Base-by-base conservation (phyloP, 768 basidiomycete species). In the Boletus vermiculosoides region DNA sequence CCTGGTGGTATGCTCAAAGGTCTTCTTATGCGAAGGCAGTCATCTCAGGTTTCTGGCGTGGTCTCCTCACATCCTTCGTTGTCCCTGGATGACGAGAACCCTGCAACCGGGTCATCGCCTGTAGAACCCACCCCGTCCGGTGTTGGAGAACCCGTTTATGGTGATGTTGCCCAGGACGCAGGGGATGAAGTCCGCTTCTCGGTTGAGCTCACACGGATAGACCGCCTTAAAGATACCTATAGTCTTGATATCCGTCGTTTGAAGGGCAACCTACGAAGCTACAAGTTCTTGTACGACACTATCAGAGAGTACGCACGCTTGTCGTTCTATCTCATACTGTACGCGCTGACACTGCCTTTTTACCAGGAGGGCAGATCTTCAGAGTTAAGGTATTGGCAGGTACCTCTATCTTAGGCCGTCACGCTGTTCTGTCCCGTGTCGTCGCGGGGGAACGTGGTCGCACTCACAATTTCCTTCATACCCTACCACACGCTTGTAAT, bases 161-260 rank as follows among this genome's bases (percentile, higher is more conserved):
- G 95, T 15, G 91, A 91, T 55, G 63, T 76, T n/a, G 69, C 79
- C 5, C 83, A 90, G 63, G 97, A 98, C 67, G 83, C 84, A 20
- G 94, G 94, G 31, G 96, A 96, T 64, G 97, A 98, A 84, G 93
- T 99, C 63, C 85, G 92, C 63, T 98, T 98, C 78, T 92, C 86
- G 13, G 89, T 98, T 59, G 97, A 99, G 77, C 74, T 99, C 60
- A 98, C 96, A 46, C 78, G 90, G 65, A 79, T 99, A 65, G 89
- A 92, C 72, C 84, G 93, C 60, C 79, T 98, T 65, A 91, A 87
- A 63, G 92, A 92, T 68, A 91, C 94, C 45, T 95, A 88, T 73
- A 89, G 88, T 73, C 79, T 98, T 65, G 95, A 98, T 74, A 88
- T 98, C 69, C 84, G 95, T 66, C 77, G 97, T 62, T 70, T 98